Base-by-base conservation (phyloP, 2,329 filamentous ascomycete genomes). In the Colletotrichum sp. region DNA sequence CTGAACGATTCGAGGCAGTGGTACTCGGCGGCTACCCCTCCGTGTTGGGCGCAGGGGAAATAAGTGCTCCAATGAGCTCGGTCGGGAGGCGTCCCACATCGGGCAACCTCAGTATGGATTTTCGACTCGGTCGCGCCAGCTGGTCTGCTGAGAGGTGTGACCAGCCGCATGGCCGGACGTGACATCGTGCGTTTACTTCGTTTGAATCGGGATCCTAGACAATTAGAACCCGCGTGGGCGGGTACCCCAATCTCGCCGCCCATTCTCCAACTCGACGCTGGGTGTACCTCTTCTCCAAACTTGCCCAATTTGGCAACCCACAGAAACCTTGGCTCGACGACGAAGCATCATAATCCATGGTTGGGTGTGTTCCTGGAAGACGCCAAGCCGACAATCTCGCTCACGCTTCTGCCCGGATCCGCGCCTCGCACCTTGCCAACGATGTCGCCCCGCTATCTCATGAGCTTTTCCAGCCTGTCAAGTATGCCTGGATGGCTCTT, bases 1-100 rank as follows among this genome's bases (percentile, higher is more conserved):
- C 59, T 57, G n/a, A 65, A 76, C 65, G 21, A 34, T 69, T 73
- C 70, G 49, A 74, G 65, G 71, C 59, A 44, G 64, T 73, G 39
- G 74, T 55, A 76, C 71, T 76, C 74, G 74, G 74, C 49, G 74
- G 55, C 32, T 65, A 52, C 57, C 36, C 74, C 71, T 76, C 74
- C 74, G 74, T 44, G 71, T 26, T 69, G 36, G 60, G 59, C 44
- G 64, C 70, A 74, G 70, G 24, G 63, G 44, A 28, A 52, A 28
- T 69, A 69, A 72, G 71, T 64, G 74, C 74, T 76, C 74, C 74
- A 76, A 76, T 76, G 49, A 76, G 70, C 44, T 39, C 62, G 52
- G 57, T 24, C 59, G 21, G 59, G 74, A 71, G 12, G 70, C 10
- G 52, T 72, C 30, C 59, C 59, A 36, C 70, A 74, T 74, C 60